A percentile compares a stretch with the other conserved stretches of the same genome.
Evolutionary conservation across 257 asterid genomes (phyloP).

Genomic region (Solanum etuberosum): DNA sequence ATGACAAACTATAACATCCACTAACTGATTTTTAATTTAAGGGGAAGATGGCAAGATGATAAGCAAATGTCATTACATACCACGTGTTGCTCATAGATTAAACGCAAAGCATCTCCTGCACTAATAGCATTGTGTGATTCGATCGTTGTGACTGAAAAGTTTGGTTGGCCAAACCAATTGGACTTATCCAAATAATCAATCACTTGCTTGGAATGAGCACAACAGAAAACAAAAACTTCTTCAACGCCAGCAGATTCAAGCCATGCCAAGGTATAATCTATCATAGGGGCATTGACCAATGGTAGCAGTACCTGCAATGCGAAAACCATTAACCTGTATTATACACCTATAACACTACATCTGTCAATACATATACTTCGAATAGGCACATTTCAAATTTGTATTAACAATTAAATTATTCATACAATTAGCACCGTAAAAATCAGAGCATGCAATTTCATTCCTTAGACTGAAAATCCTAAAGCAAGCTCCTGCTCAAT

Average conservation of each 20-base stretch:
- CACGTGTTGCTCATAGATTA: slow-evolving; percentile 78
- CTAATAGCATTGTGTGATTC: slow-evolving; percentile 76
- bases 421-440: not conserved
- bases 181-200: slow-evolving; percentile 60
- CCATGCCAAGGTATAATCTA: slow-evolving; percentile 90
- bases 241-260: slow-evolving; percentile 95
- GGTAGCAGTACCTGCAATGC: slow-evolving; percentile 65
- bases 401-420: not conserved
- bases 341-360: not conserved
- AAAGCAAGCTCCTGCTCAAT: not conserved
- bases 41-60: not conserved
- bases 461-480: not conserved
- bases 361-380: not conserved
- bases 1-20: not conserved
- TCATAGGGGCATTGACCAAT: slow-evolving; percentile 87
- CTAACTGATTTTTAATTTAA: not conserved
- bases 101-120: slow-evolving; percentile 91
- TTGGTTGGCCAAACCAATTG: slow-evolving; percentile 64
- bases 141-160: slow-evolving; percentile 57
- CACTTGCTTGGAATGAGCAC: slow-evolving; percentile 94
- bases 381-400: not conserved
- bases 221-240: slow-evolving; percentile 90
- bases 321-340: not conserved
- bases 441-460: not conserved
- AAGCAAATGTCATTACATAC: slow-evolving; percentile 24